Percentiles rank a stretch among this genome's conserved stretches.
These are phyloP conservation scores for Auriscalpium vulgare DNA, from an alignment of 768 basidiomycete species.

Conservation along the genomic window DNA sequence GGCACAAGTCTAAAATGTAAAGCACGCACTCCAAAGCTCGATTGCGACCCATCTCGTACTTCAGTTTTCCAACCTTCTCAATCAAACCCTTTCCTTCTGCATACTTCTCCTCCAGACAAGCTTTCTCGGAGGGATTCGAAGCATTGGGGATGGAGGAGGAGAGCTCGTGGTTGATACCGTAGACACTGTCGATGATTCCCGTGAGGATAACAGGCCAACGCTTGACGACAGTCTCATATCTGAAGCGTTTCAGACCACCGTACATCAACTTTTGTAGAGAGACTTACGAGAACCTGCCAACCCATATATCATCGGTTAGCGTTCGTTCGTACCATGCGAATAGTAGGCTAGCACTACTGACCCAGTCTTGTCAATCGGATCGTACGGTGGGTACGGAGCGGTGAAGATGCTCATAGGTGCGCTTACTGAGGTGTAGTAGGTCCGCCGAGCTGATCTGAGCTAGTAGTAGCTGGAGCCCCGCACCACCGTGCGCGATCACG, in stretches of 20 bases:
- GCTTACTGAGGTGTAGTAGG: no score
- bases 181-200: constrained; percentile 65
- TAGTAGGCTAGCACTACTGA: constrained; percentile 21
- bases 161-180: constrained; percentile 59
- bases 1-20: background rate
- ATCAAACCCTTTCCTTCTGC: constrained; percentile 78
- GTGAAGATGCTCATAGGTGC: constrained; percentile 27
- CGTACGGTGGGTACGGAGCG: constrained; percentile 60
- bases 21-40: constrained; percentile 51
- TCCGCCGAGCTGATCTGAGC: no score
- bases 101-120: constrained; percentile 34
- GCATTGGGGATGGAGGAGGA: constrained; percentile 25
- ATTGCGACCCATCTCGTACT: constrained; percentile 85
- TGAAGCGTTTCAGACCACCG: constrained; percentile 18
- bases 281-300: constrained; percentile 55
- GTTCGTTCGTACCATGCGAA: background rate
- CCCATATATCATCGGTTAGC: no score
- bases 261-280: background rate
- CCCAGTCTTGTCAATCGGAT: constrained; percentile 64
- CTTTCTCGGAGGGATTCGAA: constrained; percentile 15
- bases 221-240: constrained; percentile 71
- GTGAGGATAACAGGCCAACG: constrained; percentile 86
- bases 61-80: constrained; percentile 62
- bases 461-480: no score
- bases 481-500: no score